These are phyloP conservation scores for Xylaria palmicola DNA, from an alignment of 495 filamentous ascomycete species.

Conservation along the genomic window DNA sequence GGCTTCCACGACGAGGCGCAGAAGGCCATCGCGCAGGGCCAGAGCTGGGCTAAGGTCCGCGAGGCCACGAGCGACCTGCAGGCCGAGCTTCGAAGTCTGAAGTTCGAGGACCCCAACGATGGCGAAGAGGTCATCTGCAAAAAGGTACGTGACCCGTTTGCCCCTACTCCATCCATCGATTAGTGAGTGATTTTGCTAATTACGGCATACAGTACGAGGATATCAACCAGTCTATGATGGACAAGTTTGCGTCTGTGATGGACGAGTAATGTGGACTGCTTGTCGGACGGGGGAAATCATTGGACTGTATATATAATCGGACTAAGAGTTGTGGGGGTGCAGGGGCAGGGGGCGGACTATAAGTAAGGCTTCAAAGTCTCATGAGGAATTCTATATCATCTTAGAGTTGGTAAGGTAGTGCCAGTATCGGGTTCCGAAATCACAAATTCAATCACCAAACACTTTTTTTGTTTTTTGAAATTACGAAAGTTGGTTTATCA, in stretches of 20 bases:
- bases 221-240: constrained; percentile 83
- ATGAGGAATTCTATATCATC: neutral
- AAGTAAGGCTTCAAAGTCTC: neutral
- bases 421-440: neutral
- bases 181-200: constrained; percentile 4
- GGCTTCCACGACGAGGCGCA: constrained; percentile 96
- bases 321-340: neutral
- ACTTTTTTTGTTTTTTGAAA: no score
- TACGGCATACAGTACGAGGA: constrained; percentile 70
- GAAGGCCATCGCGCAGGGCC: constrained; percentile 87
- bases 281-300: neutral
- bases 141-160: constrained; percentile 57
- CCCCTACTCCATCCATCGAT: constrained; percentile 13
- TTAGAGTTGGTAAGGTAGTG: constrained; percentile 6
- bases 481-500: no score
- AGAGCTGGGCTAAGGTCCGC: constrained; percentile 86
- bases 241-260: constrained; percentile 90
- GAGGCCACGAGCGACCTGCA: constrained; percentile 88
- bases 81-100: constrained; percentile 79
- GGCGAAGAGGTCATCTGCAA: constrained; percentile 70
- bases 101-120: constrained; percentile 88
- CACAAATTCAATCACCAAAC: neutral
- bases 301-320: constrained; percentile 12
- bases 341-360: neutral
- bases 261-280: constrained; percentile 76